phyloP scores from a whole-genome alignment of 805 yeast species.

The Maudiozyma pseudohumilis region DNA sequence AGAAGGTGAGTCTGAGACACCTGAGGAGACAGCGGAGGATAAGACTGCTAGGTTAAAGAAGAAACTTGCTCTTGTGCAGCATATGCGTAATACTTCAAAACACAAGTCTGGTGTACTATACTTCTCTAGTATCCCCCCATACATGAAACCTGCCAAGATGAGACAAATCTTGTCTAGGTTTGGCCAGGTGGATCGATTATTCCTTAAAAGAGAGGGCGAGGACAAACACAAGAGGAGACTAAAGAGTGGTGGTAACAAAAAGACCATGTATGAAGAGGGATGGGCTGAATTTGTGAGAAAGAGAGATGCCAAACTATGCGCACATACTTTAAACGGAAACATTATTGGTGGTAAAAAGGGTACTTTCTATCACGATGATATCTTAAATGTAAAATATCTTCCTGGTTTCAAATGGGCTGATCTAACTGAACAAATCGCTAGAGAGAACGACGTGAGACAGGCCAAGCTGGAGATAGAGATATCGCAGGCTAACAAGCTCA shows the following conservation, averaged over 20 bases:
- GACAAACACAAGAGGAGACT: slow-evolving; percentile 55
- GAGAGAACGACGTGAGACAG: slow-evolving; percentile 81
- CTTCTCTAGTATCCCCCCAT: slow-evolving; percentile 85
- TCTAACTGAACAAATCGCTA: slow-evolving; percentile 84
- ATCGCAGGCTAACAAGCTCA: slow-evolving; percentile 78
- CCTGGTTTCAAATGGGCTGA: slow-evolving; percentile 94
- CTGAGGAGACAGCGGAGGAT: slow-evolving; percentile 2
- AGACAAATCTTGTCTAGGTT: slow-evolving; percentile 71
- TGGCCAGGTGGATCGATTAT: slow-evolving; percentile 82
- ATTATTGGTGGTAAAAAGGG: slow-evolving; percentile 88
- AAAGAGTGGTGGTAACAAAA: slow-evolving; percentile 86
- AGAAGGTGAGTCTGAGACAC: slow-evolving; percentile 1
- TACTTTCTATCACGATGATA: slow-evolving; percentile 85
- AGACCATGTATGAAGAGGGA: slow-evolving; percentile 81
- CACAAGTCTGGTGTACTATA: slow-evolving; percentile 86
- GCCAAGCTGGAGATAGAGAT: slow-evolving; percentile 81
- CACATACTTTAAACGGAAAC: slow-evolving; percentile 77
- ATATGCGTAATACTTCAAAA: slow-evolving; percentile 39
- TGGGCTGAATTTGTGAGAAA: slow-evolving; percentile 90
- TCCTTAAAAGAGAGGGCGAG: slow-evolving; percentile 76
- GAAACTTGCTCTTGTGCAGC: slow-evolving; percentile 38
- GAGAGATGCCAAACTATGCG: slow-evolving; percentile 81
- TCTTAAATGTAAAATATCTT: slow-evolving; percentile 80
- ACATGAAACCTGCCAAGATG: slow-evolving; percentile 90
- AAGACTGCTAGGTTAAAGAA: slow-evolving; percentile 29